Percentiles rank a stretch among this genome's conserved stretches.
These are phyloP conservation scores for Apiotrichum porosum DNA, from an alignment of 1,284 basidiomycete species.

Conservation along the genomic window DNA sequence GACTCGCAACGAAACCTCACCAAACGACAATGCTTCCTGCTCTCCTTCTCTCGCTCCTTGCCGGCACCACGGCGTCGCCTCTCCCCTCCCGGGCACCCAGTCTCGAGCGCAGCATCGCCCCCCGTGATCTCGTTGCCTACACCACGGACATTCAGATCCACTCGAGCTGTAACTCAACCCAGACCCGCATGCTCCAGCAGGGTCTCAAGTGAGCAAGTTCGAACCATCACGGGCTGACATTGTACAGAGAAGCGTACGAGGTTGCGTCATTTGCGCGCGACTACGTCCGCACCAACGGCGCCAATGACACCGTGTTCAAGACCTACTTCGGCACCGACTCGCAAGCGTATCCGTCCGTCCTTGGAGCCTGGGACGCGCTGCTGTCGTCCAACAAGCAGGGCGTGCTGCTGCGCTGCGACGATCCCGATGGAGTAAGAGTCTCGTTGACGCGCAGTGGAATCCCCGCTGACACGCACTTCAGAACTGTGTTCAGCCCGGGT, in stretches of 20 bases:
- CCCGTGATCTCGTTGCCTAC: no score
- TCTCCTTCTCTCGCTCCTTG: no score
- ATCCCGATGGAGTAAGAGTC: conserved; percentile 45
- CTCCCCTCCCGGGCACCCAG: no score
- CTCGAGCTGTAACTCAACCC: conserved; percentile 46
- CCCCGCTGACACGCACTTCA: no score
- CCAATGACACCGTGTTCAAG: conserved; percentile 38
- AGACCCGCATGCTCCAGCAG: conserved; percentile 39
- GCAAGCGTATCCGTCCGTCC: conserved; percentile 29
- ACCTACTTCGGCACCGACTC: conserved; percentile 46
- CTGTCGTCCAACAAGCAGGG: conserved; percentile 40
- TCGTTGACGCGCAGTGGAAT: not conserved
- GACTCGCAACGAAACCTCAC: no score
- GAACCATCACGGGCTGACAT: conserved; percentile 1
- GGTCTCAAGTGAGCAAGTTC: conserved; percentile 29
- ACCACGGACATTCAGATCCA: conserved; percentile 43
- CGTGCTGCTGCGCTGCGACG: conserved; percentile 47
- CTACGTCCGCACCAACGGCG: conserved; percentile 42
- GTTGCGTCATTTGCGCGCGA: conserved; percentile 36
- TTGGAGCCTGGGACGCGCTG: conserved; percentile 43
- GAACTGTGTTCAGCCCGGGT: conserved; percentile 40
- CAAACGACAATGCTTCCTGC: no score
- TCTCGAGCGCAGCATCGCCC: no score
- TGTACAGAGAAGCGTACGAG: conserved; percentile 42
- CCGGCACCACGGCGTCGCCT: no score